Base-by-base conservation (phyloP, 106 monocot species). In the Acorus gramineus region DNA sequence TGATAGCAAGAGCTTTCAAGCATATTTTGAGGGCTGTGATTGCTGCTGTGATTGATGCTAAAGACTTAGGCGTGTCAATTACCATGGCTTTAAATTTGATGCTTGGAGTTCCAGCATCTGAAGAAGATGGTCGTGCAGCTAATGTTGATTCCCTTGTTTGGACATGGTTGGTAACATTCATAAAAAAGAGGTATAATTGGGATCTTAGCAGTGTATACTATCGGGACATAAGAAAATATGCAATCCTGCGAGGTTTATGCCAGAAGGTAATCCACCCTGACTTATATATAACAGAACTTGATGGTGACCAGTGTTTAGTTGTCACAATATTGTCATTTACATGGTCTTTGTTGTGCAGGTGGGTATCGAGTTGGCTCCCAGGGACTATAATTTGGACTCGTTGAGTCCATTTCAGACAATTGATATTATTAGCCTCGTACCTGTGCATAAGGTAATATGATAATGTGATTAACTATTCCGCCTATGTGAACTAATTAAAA, bases 1-100 rank as follows among this genome's bases (percentile, higher is more conserved):
- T 98, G 96, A 80, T 92, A 69, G 85, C 88, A 68, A 71, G 96
- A 79, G 91, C 96, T 65, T 98, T 88, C 85, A 98, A 98, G 79
- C 96, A 92, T 52, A 81, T 98, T 47, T 56, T 98, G 8, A 73
- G 85, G 65, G 81, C 96, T 57, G 88, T 92, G 43, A 85, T 92
- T 79, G 83, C 88, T 69, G 73, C 79, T 59, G 64, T 66, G 66
- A 61, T 77, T 57, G 77, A 85, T 69, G 73, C 62, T 48, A 68
- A 66, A 68, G 77, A 81, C 57, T 67, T 98, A 62, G 80, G 85
- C 42, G 4, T 73, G 56, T 71, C 76, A 48, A 80, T 98, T 68
- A 82, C 96, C 71, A 75, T 83, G 62, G 67, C 91, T 11, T 72
- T 98, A 54, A 98, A 92, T 60, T 77, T 98, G 75, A 77, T 92